phyloP scores from a whole-genome alignment of 2,329 filamentous ascomycete species.

The Anthostomella pinea region DNA sequence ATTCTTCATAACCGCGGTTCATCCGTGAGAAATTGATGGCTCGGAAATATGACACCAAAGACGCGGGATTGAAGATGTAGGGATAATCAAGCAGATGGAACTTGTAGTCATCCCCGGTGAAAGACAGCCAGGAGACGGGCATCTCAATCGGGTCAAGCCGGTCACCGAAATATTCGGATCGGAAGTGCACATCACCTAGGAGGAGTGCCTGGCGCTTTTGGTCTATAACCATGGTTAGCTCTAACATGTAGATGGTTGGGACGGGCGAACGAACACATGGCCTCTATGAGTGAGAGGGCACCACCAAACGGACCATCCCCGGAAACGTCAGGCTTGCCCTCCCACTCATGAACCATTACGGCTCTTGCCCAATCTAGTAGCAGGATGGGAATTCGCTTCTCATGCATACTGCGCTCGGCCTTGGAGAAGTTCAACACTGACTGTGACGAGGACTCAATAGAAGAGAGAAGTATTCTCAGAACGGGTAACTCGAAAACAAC shows the following conservation, averaged over 20 bases:
- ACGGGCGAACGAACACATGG: constrained; percentile 59
- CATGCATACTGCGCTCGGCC: constrained; percentile 52
- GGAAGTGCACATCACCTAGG: constrained; percentile 67
- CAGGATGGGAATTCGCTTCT: constrained; percentile 54
- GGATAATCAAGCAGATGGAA: constrained; percentile 77
- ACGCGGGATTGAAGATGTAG: constrained; percentile 72
- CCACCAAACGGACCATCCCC: constrained; percentile 72
- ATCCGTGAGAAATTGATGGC: constrained; percentile 85
- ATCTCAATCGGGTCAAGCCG: constrained; percentile 72
- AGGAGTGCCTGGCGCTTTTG: constrained; percentile 61
- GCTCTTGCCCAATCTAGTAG: constrained; percentile 71
- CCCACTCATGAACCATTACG: constrained; percentile 76
- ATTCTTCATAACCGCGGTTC: constrained; percentile 74
- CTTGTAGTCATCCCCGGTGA: constrained; percentile 57
- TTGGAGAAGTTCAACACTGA: constrained; percentile 48
- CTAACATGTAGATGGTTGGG: constrained; percentile 4
- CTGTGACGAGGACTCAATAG: constrained; percentile 51
- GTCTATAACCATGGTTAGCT: constrained; percentile 42
- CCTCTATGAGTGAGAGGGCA: constrained; percentile 69
- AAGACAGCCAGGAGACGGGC: constrained; percentile 68
- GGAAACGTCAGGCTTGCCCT: constrained; percentile 68
- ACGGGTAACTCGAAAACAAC: constrained; percentile 46
- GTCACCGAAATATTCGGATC: constrained; percentile 72
- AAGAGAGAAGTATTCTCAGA: constrained; percentile 47
- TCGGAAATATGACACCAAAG: constrained; percentile 79